Conservation (phyloP, 768 basidiomycete species). For the Plicaturopsis crispa region DNA sequence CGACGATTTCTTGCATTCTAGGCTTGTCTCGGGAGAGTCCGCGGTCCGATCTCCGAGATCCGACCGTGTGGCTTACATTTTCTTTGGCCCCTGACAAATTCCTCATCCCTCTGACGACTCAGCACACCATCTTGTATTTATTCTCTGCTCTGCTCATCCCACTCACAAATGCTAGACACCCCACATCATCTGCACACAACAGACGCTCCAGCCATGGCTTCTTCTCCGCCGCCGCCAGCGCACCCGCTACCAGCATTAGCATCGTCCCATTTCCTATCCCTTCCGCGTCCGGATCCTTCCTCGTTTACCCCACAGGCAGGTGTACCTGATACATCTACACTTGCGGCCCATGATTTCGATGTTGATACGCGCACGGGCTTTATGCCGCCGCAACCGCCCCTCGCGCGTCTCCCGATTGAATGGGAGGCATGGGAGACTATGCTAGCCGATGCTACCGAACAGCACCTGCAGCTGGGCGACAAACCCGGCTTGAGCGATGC, state of each 20-base stretch:
- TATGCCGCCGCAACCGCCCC: constrained; percentile 74
- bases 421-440: constrained; percentile 72
- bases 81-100: too few species aligned
- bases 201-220: too few species aligned
- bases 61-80: too few species aligned
- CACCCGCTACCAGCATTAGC: background rate
- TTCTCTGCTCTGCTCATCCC: too few species aligned
- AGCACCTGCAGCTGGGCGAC: constrained; percentile 53
- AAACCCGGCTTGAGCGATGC: constrained; percentile 29
- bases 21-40: too few species aligned
- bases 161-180: too few species aligned
- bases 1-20: too few species aligned
- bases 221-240: too few species aligned
- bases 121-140: too few species aligned
- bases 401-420: constrained; percentile 45
- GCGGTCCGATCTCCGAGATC: too few species aligned
- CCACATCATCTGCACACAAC: too few species aligned
- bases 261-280: constrained; percentile 23
- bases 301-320: constrained; percentile 16
- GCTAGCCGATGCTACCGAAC: constrained; percentile 41
- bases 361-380: constrained; percentile 89
- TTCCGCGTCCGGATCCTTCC: constrained; percentile 23
- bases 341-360: constrained; percentile 85
- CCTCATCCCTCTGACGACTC: too few species aligned
- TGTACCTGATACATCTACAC: constrained; percentile 46